These are phyloP conservation scores for Epipyxis sp. DNA, from an alignment of 108 stramenopile genomes.

Conservation along the genomic window DNA sequence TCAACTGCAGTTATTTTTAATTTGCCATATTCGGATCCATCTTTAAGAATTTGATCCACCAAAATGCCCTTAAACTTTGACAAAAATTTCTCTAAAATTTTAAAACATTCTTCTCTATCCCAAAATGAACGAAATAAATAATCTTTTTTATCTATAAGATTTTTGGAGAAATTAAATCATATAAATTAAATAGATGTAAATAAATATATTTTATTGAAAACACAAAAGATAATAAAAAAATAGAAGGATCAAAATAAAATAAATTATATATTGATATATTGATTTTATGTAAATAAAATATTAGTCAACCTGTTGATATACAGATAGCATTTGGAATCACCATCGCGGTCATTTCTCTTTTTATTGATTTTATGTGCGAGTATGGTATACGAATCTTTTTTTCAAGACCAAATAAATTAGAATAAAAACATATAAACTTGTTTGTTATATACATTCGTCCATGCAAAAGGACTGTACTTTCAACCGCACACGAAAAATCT, in stretches of 20 bases:
- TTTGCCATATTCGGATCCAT: too few species aligned
- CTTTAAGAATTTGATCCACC: neutral
- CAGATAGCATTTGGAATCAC: slow-evolving; percentile 58
- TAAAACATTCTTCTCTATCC: slow-evolving; percentile 46
- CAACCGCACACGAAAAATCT: slow-evolving; percentile 55
- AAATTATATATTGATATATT: too few species aligned
- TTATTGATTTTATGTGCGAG: slow-evolving; percentile 47
- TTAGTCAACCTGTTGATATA: slow-evolving; percentile 27
- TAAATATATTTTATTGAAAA: neutral
- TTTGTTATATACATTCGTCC: slow-evolving; percentile 54
- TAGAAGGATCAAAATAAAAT: too few species aligned
- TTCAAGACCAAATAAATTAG: slow-evolving; percentile 57
- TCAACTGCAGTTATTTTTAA: too few species aligned
- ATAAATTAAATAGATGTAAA: neutral
- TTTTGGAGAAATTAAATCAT: too few species aligned
- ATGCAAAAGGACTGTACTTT: slow-evolving; percentile 53
- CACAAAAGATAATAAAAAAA: neutral
- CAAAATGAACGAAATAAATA: slow-evolving; percentile 35
- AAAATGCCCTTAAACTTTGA: neutral
- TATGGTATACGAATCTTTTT: slow-evolving; percentile 59
- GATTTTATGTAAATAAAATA: too few species aligned
- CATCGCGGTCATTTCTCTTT: slow-evolving; percentile 53
- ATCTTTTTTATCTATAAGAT: neutral
- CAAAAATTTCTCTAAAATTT: slow-evolving; percentile 23
- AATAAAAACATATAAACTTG: slow-evolving; percentile 48